Base-by-base conservation (phyloP, 202 grass and related monocot species). In the Setaria italica region DNA sequence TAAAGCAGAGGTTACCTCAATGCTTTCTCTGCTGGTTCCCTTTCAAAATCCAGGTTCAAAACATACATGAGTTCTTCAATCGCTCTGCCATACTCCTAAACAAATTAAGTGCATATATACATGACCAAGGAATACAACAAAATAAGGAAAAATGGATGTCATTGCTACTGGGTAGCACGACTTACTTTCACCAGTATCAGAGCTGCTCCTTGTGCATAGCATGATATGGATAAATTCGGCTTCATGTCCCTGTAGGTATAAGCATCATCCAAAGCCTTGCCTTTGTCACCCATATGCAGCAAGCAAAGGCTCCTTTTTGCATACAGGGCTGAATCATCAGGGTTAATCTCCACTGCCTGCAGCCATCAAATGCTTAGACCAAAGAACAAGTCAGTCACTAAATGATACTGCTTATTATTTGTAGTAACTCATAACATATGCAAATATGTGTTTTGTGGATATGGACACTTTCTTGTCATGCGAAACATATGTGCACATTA, bases 291-390 rank as follows among this genome's bases (percentile, higher is more conserved):
- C 11, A 14, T 62, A 13, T 15, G 55, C 55, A 82, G 55, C 25
- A 16, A 80, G 10, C 77, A 80, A 67, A 80, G 62, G 77, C 62
- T 80, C 62, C 77, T 67, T 19, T 80, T 80, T 80, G 77, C 77
- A 80, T 80, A 80, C 46, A 41, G 35, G 30, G 30, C 37, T 80
- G 62, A 80, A 80, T 80, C 56, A 37, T 47, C 42, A 82, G 41
- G 42, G 42, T 11, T 62, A 42, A 49, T 32, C 7, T 75, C 55
- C 25, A 73, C 2, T 62, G 68, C 80, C 55, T 82, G 55, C 10
- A 62, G 54, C 42, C 41, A 73, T 35, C 55, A 62, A 48, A 72
- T 15, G 41, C 48, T 69, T 25, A 60, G 25, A 62, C n/a, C 55
- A 62, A 49, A 37, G 54, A 82, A 57, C 42, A 82, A 62, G 47